Base-by-base conservation (phyloP, 2,329 filamentous ascomycete genomes). In the Tympanopsis confertula region DNA sequence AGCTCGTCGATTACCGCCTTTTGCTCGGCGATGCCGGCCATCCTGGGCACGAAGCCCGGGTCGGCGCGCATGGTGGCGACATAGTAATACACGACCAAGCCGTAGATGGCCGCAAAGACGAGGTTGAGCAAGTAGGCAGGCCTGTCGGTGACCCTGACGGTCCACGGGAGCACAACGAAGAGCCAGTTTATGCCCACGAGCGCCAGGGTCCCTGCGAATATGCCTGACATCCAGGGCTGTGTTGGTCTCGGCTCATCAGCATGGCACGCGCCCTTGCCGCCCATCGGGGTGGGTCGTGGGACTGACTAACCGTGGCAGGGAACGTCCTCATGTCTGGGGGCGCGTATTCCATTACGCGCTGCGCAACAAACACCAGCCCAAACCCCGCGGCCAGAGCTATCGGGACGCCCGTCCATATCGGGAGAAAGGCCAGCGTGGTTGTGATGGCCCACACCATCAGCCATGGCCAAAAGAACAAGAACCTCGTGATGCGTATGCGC, bases 11-110 rank as follows among this genome's bases (percentile, higher is more conserved):
- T 94, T 41, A 83, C 78, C 29, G 80, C 79, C 57, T 89, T 87
- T 57, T 95, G 89, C 55, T 94, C 85, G 19, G 85, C 86, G 39
- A 93, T 82, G 46, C 87, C 89, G 40, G 82, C 81, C 50, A 88
- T 74, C 58, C 94, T 95, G 26, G 91, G 89, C 19, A 98, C 84
- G 52, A 82, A 95, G n/a, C 91, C 91, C 0, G 91, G 91, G 54
- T 98, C 89, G 48, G 82, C 79, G 37, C 77, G 63, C 86, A 96
- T 94, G 47, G 82, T 79, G 38, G 80, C 74, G 45, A 78, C 69
- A 56, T 95, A 98, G 57, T 96, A 98, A 57, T 91, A 96, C 12
- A 72, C 59, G 10, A 80, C 89, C 5, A 88, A 59, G 33, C 66
- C 59, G 48, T 77, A 81, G 42, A 74, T 71, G 1, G 68, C 45